Evolutionary conservation across 2,329 filamentous ascomycete genomes (phyloP), one percentile per base, ranked within the genome.

Genomic region (Coniochaeta ligniaria): DNA sequence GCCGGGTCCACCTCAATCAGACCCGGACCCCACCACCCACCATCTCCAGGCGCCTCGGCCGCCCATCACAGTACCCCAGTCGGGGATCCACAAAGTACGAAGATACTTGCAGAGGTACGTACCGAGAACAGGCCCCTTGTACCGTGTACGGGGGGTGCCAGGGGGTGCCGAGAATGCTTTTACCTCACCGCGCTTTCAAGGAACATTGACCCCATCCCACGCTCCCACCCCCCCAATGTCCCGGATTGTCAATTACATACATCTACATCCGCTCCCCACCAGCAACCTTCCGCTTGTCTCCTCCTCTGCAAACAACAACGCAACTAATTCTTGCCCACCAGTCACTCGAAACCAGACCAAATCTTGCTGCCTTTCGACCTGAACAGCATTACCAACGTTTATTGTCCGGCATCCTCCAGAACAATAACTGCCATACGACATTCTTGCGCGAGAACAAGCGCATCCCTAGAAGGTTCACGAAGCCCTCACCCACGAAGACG

Each of bases 141-240:
- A 58, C 56, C 38, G 31, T 58, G 56, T 45, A 58, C 38, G 22
- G 56, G 35, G 35, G 28, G 14, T 36, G 24, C 22, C 35, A 58
- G 56, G 56, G 56, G 24, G 36, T 55, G 52, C 35, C 35, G 24
- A 8, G 54, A 56, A 56, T 58, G 56, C 35, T 58, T 58, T 58
- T 58, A 41, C 54, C 54, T 56, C 54, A 56, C 54, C 54, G 54
- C 56, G 38, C 56, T 58, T 45, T 41, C 56, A 45, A 45, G 56
- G 52, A 55, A 47, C 22, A 47, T 47, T 26, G 43, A 47, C 17
- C 38, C 56, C 56, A 58, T 58, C 56, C 56, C 56, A 58, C 56
- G 54, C 54, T 56, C 31, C 22, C 47, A 52, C 47, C 22, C 47
- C 47, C 47, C 47, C 47, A 52, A 52, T 31, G 35, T 45, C 56